These are phyloP conservation scores for Beta lomatogona DNA, from an alignment of 179 eudicot genomes.

Conservation along the genomic window DNA sequence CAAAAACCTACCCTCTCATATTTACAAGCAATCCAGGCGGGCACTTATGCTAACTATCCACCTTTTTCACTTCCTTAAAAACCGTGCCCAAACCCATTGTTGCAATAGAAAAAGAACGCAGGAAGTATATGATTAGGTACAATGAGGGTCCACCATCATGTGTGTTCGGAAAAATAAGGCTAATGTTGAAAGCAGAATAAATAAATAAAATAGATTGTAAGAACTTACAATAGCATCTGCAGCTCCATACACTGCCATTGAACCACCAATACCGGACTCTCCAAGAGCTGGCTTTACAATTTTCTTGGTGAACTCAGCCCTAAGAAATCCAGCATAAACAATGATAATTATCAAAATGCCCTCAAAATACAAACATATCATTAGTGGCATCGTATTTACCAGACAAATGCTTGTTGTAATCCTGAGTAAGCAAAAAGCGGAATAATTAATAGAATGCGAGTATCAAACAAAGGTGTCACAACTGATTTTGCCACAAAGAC, in stretches of 20 bases:
- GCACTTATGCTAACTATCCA: no score
- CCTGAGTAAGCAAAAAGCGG: slow-evolving; percentile 98
- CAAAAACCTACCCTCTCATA: no score
- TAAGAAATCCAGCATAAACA: slow-evolving; percentile 25
- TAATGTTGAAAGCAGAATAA: slow-evolving; percentile 6
- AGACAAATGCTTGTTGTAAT: slow-evolving; percentile 95
- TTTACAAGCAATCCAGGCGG: no score
- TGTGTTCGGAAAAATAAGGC: background rate
- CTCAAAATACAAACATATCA: background rate
- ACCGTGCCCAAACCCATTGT: background rate
- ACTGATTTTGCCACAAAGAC: slow-evolving; percentile 57
- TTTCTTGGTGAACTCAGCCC: slow-evolving; percentile 89
- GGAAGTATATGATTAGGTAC: no score
- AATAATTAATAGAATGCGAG: slow-evolving; percentile 70
- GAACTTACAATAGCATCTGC: slow-evolving; percentile 87
- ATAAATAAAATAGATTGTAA: background rate
- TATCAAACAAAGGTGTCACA: slow-evolving; percentile 60
- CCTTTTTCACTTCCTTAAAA: no score
- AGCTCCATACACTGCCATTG: slow-evolving; percentile 92
- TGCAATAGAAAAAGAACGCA: no score
- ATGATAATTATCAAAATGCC: slow-evolving; percentile 5
- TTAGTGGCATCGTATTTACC: slow-evolving; percentile 44
- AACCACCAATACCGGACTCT: slow-evolving; percentile 91
- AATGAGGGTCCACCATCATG: background rate
- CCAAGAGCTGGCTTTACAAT: slow-evolving; percentile 86